Conservation (phyloP, 1,284 basidiomycete genomes). For the Agaricales sp. region DNA sequence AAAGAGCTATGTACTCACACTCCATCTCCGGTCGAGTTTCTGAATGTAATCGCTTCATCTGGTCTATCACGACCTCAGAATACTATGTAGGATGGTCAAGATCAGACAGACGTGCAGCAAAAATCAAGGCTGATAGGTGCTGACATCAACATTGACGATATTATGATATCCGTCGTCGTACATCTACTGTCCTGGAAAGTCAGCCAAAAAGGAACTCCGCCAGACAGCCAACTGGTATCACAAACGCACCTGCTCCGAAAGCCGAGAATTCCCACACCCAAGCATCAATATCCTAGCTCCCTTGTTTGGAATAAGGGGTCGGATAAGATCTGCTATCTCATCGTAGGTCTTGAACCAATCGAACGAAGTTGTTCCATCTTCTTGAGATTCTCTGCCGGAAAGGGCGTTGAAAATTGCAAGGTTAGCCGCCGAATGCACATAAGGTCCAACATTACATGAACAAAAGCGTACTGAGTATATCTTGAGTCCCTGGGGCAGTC, state of each 20-base stretch:
- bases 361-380: constrained; percentile 49
- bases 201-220: constrained; percentile 2
- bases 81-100: constrained; percentile 40
- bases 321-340: constrained; percentile 52
- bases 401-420: too few relatives aligned
- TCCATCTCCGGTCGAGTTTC: constrained; percentile 58
- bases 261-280: constrained; percentile 82
- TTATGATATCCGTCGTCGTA: constrained; percentile 83
- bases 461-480: constrained; percentile 46
- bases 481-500: constrained; percentile 46
- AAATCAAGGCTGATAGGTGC: constrained; percentile 18
- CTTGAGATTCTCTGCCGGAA: constrained; percentile 39
- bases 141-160: constrained; percentile 79
- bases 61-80: constrained; percentile 70
- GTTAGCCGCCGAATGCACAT: constrained; percentile 2
- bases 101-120: constrained; percentile 4
- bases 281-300: constrained; percentile 72
- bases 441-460: constrained; percentile 2
- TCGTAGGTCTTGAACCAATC: constrained; percentile 82
- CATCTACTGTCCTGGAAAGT: constrained; percentile 43
- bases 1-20: constrained; percentile 36
- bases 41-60: constrained; percentile 62
- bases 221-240: constrained; percentile 3
- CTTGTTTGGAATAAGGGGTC: constrained; percentile 55
- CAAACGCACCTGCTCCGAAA: constrained; percentile 60